phyloP scores from a whole-genome alignment of 2,329 filamentous ascomycete species.

The Epichloe gansuensis region DNA sequence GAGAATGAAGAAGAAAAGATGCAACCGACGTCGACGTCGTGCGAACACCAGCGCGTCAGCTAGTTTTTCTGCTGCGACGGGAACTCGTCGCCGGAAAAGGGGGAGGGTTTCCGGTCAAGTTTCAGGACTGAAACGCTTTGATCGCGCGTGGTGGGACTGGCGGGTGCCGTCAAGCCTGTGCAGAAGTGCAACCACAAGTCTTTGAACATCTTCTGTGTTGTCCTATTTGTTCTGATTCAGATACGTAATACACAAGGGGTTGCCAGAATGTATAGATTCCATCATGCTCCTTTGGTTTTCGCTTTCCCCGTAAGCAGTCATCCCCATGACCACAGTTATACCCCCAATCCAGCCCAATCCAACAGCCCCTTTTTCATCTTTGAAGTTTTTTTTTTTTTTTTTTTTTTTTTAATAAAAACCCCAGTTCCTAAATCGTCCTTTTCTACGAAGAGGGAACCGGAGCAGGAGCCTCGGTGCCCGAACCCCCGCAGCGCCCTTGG shows the following conservation, averaged over 20 bases:
- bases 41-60: neutral
- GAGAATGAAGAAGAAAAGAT: constrained; percentile 4
- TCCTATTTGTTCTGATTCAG: no score
- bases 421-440: no score
- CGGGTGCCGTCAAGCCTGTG: neutral
- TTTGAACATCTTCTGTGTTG: no score
- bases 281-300: no score
- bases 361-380: no score
- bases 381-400: no score
- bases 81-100: constrained; percentile 2
- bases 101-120: constrained; percentile 11
- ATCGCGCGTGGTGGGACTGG: constrained; percentile 1
- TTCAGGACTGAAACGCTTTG: constrained; percentile 13
- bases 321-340: no score
- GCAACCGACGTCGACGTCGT: neutral
- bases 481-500: constrained; percentile 14
- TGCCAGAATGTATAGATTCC: no score
- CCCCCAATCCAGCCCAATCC: no score
- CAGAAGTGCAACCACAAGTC: neutral
- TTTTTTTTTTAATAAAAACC: no score
- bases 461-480: constrained; percentile 21
- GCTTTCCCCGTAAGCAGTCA: no score
- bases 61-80: constrained; percentile 4
- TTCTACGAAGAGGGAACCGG: constrained; percentile 15
- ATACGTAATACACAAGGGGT: no score